phyloP scores from a whole-genome alignment of 495 filamentous ascomycete species.

The Penicillium malachiteum region DNA sequence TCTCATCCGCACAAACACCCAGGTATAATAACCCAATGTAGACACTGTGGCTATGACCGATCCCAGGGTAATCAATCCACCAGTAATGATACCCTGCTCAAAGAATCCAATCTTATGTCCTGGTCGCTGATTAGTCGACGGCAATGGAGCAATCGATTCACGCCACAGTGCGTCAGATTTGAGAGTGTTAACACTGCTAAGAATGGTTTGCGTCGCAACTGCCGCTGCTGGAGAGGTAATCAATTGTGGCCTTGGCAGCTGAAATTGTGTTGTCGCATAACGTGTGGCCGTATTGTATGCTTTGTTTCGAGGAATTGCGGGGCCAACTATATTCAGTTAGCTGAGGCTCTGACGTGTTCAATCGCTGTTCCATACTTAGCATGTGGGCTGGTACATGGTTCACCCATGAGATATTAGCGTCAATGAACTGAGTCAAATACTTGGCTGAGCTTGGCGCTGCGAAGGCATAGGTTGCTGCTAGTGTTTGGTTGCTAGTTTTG shows the following conservation, averaged over 20 bases:
- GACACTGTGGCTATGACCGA: conserved; percentile 25
- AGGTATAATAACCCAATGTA: conserved; percentile 33
- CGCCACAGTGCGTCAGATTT: conserved; percentile 22
- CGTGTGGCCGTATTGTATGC: conserved; percentile 28
- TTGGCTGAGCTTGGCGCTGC: conserved; percentile 45
- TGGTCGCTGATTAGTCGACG: conserved; percentile 34
- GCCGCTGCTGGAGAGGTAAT: conserved; percentile 17
- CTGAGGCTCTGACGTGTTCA: neutral
- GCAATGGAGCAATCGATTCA: conserved; percentile 35
- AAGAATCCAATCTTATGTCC: conserved; percentile 50
- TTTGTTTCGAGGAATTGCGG: conserved; percentile 34
- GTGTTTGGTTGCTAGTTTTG: conserved; percentile 20
- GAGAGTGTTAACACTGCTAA: conserved; percentile 13
- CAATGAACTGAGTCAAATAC: conserved; percentile 53
- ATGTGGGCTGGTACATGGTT: conserved; percentile 52
- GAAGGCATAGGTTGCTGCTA: conserved; percentile 52
- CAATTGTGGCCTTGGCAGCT: conserved; percentile 40
- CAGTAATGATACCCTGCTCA: conserved; percentile 50
- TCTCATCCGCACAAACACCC: conserved; percentile 17
- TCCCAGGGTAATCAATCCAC: conserved; percentile 27
- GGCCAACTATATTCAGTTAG: conserved; percentile 29
- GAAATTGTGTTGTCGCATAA: conserved; percentile 40
- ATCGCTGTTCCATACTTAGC: conserved; percentile 26
- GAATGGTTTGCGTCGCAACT: conserved; percentile 11
- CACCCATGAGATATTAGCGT: conserved; percentile 43